Base-by-base conservation (phyloP, 768 basidiomycete genomes). In the Leccinum pellstonianum region DNA sequence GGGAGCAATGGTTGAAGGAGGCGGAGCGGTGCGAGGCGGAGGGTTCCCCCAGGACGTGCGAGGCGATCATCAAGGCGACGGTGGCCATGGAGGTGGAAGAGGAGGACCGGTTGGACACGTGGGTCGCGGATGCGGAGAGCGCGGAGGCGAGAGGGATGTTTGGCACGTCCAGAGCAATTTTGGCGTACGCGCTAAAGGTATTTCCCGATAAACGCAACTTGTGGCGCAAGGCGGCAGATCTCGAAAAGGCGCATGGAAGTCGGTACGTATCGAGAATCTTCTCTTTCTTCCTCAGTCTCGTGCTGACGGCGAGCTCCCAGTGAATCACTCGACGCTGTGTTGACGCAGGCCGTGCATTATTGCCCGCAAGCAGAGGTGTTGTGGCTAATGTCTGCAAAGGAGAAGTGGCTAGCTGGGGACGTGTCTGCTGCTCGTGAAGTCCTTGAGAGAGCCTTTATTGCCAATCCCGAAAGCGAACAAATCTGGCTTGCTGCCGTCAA, bases 401-500 rank as follows among this genome's bases (percentile, higher is more conserved):
- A 98, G 77, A 92, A 93, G 72, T 99, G 96, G 96, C 70, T 93
- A 15, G 78, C 81, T 11, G 92, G 91, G 7, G 92, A 98, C 68
- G 92, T 98, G 14, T 85, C 88, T 2, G 90, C 87, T n/a, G 93
- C 97, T 2, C 89, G 95, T 37, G 86, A 87, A 64, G 90, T 96
- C 14, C 86, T 98, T 14, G 92, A 89, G 61, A 83, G 83, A 41
- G 94, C 97, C 0, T 98, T 98, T 80, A 84, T 90, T 54, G 92
- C 93, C 57, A 98, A 98, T 70, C 92, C 94, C 12, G 95, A 98
- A 73, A 95, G 92, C 70, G 97, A 98, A 77, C 87, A 90, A 64
- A 98, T 99, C 68, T 98, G 95, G 95, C 78, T 99, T 56, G 97
- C 96, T 3, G 97, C 96, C 29, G 93, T 96, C 63, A 98, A 98